Percentiles rank a stretch among this genome's conserved stretches.
Conservation (phyloP, 306 rosid species). For the Cucurbita pepo region DNA sequence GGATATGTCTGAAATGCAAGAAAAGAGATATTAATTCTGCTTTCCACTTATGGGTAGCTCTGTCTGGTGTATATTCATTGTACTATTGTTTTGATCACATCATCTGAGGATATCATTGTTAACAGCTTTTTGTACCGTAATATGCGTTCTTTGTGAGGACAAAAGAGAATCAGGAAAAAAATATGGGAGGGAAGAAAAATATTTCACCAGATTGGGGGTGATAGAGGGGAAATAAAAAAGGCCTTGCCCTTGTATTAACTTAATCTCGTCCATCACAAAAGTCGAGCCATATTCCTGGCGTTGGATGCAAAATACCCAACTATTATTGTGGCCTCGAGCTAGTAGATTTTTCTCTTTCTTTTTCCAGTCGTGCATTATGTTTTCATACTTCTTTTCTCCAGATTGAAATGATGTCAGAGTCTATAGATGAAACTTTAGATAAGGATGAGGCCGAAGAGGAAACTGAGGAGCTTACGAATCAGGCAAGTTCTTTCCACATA, state of each 20-base stretch:
- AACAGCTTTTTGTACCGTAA: not conserved
- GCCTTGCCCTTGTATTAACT: not conserved
- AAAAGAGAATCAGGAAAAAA: not conserved
- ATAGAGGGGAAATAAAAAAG: not conserved
- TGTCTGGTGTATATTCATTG: not conserved
- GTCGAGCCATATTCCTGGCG: not conserved
- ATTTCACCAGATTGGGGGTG: not conserved
- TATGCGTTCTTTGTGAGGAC: not conserved
- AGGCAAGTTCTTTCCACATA: constrained; percentile 31
- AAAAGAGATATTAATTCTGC: not conserved
- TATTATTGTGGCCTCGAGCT: not conserved
- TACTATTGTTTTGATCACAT: not conserved
- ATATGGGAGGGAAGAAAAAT: not conserved
- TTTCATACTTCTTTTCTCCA: constrained; percentile 16
- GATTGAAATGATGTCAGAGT: constrained; percentile 99
- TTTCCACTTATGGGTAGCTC: not conserved
- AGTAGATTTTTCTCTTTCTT: not conserved
- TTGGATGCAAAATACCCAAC: not conserved
- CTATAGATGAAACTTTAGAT: constrained; percentile 93
- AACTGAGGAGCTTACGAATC: constrained; percentile 95
- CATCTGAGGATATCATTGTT: not conserved
- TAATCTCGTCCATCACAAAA: not conserved
- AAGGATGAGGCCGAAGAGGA: constrained; percentile 98
- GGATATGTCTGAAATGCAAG: not conserved
- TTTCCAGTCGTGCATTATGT: not conserved